Conservation (phyloP, 257 asterid species). For the Buddleja alternifolia region DNA sequence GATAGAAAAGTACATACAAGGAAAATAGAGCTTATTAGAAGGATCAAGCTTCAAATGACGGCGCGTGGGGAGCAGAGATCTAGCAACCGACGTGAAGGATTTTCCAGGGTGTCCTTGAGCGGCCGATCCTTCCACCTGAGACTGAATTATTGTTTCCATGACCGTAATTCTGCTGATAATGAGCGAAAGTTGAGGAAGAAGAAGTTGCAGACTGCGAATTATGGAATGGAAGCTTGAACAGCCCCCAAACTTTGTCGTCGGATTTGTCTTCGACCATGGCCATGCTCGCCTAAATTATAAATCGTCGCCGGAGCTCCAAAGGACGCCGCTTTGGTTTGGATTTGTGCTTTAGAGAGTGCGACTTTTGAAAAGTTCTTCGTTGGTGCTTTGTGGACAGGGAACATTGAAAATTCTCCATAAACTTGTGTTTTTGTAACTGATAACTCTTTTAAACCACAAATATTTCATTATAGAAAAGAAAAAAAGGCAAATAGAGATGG, state of each 20-base stretch:
- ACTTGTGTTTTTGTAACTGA: too few species aligned
- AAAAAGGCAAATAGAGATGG: too few species aligned
- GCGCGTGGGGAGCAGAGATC: conserved; percentile 85
- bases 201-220: conserved; percentile 52
- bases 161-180: conserved; percentile 55
- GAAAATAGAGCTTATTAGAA: conserved; percentile 80
- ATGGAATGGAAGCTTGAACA: conserved; percentile 81
- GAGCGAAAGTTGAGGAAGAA: conserved; percentile 44
- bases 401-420: too few species aligned
- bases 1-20: conserved; percentile 50
- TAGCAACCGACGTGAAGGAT: conserved; percentile 85
- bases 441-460: too few species aligned
- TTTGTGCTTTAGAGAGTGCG: conserved; percentile 27
- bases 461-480: too few species aligned
- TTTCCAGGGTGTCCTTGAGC: conserved; percentile 40
- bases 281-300: conserved; percentile 39
- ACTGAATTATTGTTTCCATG: conserved; percentile 45
- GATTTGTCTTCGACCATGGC: conserved; percentile 67
- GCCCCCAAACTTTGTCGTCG: conserved; percentile 75
- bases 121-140: conserved; percentile 72
- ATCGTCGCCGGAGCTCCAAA: conserved; percentile 37
- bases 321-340: conserved; percentile 36
- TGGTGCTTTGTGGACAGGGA: conserved; percentile 38
- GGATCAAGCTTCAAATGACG: conserved; percentile 98
- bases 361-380: conserved; percentile 35